Base-by-base conservation (phyloP, 2,329 filamentous ascomycete genomes). In the Chrysoporthe puriensis region DNA sequence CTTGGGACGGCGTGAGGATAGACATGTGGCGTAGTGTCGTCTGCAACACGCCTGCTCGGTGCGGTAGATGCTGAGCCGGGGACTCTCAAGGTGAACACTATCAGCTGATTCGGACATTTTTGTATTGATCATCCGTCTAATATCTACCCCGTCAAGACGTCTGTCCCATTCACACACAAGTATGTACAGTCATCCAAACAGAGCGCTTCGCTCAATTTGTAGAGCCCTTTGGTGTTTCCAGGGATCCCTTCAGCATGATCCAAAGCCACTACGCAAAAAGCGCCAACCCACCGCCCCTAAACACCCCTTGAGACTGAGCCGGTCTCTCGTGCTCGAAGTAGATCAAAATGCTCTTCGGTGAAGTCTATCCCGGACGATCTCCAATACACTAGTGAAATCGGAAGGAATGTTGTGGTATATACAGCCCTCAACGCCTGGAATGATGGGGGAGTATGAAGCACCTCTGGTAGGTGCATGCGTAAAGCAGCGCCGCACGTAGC, bases 121-220 rank as follows among this genome's bases (percentile, higher is more conserved):
- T 66, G 63, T 13, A 42, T 56, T 59, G 50, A 34, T 54, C 52
- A 50, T 48, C 59, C 43, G 32, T 68, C 63, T 66, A 69, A 66
- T 69, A 66, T 69, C 62, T 66, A 69, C 59, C 32, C 63, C 50
- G 40, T 62, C 67, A 60, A 52, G 46, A 56, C 52, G 46, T 56
- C 40, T 48, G 44, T 34, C 26, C 43, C 36, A n/a, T 61, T 26
- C 26, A 26, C 46, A 14, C 4, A 26, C 46, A 57, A 46, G 3
- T 69, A 69, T 69, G 56, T 69, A 69, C 64, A 62, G 34, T 43
- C 52, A 66, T 63, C 40, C 63, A 63, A 66, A 48, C 60, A 48
- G 44, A 57, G 63, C 5, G 59, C 21, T 21, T 34, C 42, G 42
- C 44, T 43, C 48, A 57, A 13, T 48, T 36, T 52, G 42, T 21